These are phyloP conservation scores for Tulasnella sp. DNA, from an alignment of 768 basidiomycete species.

Conservation along the genomic window DNA sequence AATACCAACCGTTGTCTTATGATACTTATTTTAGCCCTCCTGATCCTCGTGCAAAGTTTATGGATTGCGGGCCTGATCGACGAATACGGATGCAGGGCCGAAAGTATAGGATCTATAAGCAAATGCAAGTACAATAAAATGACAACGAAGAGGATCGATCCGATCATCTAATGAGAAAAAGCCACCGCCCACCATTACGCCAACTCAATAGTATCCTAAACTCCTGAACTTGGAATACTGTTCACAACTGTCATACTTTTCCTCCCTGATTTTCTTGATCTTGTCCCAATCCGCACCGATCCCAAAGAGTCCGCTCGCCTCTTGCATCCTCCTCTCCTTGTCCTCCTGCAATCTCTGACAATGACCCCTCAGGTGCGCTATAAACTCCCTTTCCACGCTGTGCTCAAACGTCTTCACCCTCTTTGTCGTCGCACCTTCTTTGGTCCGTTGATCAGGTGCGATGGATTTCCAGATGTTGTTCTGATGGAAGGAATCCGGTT, in stretches of 20 bases:
- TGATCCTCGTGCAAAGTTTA: no score
- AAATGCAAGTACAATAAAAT: no score
- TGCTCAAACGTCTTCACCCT: constrained; percentile 59
- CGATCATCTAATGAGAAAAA: no score
- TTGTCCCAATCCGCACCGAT: constrained; percentile 89
- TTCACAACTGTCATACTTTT: constrained; percentile 30
- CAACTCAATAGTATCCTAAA: background rate
- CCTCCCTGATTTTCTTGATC: constrained; percentile 58
- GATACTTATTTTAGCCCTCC: no score
- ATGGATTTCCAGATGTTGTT: constrained; percentile 55
- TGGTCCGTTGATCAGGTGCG: constrained; percentile 22
- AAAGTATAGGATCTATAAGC: no score
- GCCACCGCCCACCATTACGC: no score
- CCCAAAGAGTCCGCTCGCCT: constrained; percentile 79
- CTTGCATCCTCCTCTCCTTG: constrained; percentile 60
- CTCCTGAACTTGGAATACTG: background rate
- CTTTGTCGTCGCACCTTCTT: constrained; percentile 24
- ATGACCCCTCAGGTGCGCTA: constrained; percentile 52
- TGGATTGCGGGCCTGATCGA: no score
- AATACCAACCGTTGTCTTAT: no score
- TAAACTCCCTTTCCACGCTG: constrained; percentile 64
- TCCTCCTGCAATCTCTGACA: constrained; percentile 62
- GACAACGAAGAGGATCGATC: no score
- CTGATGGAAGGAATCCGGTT: constrained; percentile 59
- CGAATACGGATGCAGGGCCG: no score